Evolutionary conservation across 2,329 filamentous ascomycete species (phyloP), one percentile per base, ranked within the genome.

Genomic region (Didymellaceae sp.): DNA sequence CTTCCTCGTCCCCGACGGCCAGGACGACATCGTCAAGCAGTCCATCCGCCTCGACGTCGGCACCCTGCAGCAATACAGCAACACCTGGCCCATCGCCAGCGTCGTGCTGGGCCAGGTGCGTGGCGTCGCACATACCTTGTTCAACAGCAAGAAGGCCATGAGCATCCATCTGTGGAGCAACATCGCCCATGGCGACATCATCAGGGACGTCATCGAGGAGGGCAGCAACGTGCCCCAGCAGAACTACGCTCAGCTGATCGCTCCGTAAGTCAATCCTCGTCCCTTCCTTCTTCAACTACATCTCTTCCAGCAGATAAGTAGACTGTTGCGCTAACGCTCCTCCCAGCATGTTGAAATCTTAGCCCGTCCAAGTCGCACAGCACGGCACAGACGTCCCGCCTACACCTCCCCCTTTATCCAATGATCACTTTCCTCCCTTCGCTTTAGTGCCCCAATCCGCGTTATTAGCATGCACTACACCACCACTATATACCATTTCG

Each of bases 1-100:
- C 5, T 78, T 79, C 62, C 77, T 68, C 49, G 75, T 70, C 11
- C 74, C 59, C 11, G 71, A 71, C 61, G 77, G 80, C 54, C 81
- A 85, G 60, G 85, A 86, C 65, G 86, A 86, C 55, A 84, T 84
- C 62, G 79, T 88, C 58, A 87, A 86, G 56, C 89, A 91, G 73
- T 86, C 85, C 61, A 88, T 96, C 44, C 84, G 87, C 1, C 82
- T 96, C 11, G 91, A 91, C 55, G 90, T 89, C 49, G 89, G 88
- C 13, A 87, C 88, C 0, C 80, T 94, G 31, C 86, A 87, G 62
- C 66, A 84, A 30, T 77, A 93, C 6, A 85, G 84, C 31, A 76
- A 78, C 13, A 86, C 89, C 3, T 94, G 90, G 90, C 82, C 83
- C 26, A 86, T 91, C 25, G 89, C 90, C 1, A 80, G 78, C 34